phyloP scores from a whole-genome alignment of 2,329 filamentous ascomycete genomes.

The Cadophora malorum region DNA sequence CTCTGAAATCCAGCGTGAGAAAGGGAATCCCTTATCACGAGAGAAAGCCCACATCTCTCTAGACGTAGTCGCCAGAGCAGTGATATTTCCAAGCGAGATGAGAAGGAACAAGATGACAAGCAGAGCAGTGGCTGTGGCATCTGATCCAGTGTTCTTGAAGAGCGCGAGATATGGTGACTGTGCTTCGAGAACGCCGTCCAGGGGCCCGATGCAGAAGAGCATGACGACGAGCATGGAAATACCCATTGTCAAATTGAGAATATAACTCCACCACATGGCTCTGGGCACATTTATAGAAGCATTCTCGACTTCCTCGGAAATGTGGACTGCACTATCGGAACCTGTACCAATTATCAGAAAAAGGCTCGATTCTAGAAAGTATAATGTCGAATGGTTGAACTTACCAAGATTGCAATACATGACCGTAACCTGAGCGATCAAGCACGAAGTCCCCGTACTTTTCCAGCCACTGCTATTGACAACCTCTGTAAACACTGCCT shows the following conservation, averaged over 20 bases:
- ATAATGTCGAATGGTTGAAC: constrained; percentile 27
- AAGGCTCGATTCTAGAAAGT: neutral
- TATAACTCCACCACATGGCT: constrained; percentile 54
- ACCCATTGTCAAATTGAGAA: constrained; percentile 55
- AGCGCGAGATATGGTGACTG: constrained; percentile 49
- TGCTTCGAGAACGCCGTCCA: constrained; percentile 52
- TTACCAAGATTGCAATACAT: constrained; percentile 43
- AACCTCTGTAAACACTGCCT: constrained; percentile 44
- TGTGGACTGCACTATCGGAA: constrained; percentile 44
- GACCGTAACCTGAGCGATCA: constrained; percentile 47
- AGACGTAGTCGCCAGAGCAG: constrained; percentile 46
- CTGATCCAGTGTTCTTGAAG: constrained; percentile 51
- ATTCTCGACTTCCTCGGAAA: constrained; percentile 58
- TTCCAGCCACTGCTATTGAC: constrained; percentile 46
- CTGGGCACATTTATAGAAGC: constrained; percentile 54
- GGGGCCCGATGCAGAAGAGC: constrained; percentile 46
- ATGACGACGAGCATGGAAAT: constrained; percentile 48
- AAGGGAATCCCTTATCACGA: constrained; percentile 52
- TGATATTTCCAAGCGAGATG: constrained; percentile 49
- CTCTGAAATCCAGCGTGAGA: constrained; percentile 49
- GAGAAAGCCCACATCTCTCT: constrained; percentile 53
- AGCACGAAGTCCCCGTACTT: constrained; percentile 44
- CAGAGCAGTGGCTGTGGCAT: constrained; percentile 54
- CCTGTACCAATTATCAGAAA: constrained; percentile 23
- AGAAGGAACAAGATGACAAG: constrained; percentile 51